A percentile compares a stretch with the other conserved stretches of the same genome.
phyloP scores from a whole-genome alignment of 108 stramenopile genomes.

The Pelagomonas calceolata region DNA sequence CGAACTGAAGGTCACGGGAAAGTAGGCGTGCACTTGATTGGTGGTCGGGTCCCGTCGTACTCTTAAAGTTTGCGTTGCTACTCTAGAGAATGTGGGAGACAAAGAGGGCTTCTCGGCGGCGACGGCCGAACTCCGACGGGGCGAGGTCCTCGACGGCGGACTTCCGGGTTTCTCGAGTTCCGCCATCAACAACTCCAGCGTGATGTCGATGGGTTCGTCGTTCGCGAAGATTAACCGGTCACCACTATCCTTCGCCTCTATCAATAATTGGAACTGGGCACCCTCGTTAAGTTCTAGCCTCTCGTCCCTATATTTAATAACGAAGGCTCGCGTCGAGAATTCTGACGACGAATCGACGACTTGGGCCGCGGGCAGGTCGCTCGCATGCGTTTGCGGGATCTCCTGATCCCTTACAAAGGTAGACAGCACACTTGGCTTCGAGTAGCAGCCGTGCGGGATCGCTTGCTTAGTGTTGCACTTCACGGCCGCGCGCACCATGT shows the following conservation, averaged over 20 bases:
- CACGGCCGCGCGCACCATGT: neutral
- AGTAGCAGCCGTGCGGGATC: neutral
- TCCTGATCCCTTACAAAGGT: neutral
- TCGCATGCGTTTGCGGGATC: neutral
- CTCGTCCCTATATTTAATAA: neutral
- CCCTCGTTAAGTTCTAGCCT: neutral
- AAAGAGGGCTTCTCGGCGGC: neutral
- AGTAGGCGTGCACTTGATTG: neutral
- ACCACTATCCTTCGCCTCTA: neutral
- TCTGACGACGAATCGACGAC: neutral
- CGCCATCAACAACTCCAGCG: neutral
- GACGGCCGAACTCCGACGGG: neutral
- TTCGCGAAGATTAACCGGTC: neutral
- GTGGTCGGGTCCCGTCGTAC: neutral
- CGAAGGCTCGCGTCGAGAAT: neutral
- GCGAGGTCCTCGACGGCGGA: no score
- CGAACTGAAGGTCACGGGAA: neutral
- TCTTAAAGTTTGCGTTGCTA: neutral
- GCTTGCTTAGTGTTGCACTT: neutral
- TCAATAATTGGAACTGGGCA: neutral
- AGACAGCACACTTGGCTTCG: neutral
- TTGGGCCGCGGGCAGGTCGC: neutral
- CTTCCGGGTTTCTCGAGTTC: neutral
- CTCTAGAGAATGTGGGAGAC: neutral
- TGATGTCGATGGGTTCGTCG: neutral